Percentiles rank a stretch among this genome's conserved stretches.
These are phyloP conservation scores for Lanmaoa pseudosensibilis DNA, from an alignment of 768 basidiomycete genomes.

Conservation along the genomic window DNA sequence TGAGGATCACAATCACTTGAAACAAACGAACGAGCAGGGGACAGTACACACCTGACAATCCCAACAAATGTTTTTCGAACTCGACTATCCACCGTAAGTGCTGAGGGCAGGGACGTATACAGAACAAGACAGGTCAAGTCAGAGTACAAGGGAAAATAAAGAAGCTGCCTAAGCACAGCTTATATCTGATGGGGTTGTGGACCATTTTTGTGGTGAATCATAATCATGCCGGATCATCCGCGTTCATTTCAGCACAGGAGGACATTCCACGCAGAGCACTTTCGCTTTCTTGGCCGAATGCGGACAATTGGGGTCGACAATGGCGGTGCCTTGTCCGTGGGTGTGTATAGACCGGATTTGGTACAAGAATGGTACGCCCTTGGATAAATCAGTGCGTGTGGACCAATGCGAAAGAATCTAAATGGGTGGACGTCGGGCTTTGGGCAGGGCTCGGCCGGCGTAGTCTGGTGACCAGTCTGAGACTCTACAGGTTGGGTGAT, in stretches of 20 bases:
- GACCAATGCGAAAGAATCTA: not conserved
- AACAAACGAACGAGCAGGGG: not conserved
- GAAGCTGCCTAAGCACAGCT: not conserved
- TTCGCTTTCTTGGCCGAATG: conserved; percentile 15
- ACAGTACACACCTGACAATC: not conserved
- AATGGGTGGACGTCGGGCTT: not conserved
- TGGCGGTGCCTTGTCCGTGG: not conserved
- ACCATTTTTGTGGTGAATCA: conserved; percentile 9
- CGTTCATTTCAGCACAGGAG: conserved; percentile 3
- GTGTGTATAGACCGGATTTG: conserved; percentile 1
- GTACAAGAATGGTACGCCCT: not conserved
- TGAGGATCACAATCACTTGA: not conserved
- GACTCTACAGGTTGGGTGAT: not conserved
- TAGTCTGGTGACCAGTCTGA: too few relatives aligned
- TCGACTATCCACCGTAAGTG: not conserved
- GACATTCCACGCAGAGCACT: conserved; percentile 6
- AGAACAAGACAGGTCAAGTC: not conserved
- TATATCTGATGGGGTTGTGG: conserved; percentile 8
- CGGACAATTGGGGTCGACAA: not conserved
- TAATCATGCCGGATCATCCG: conserved; percentile 3
- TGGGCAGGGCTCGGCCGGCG: not conserved
- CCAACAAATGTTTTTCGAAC: too few relatives aligned
- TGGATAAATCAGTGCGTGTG: conserved; percentile 4
- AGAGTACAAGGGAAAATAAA: not conserved
- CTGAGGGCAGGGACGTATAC: not conserved